These are phyloP conservation scores for Magnolia changhungtana DNA, from an alignment of 164 flowering plant genomes.

Conservation along the genomic window DNA sequence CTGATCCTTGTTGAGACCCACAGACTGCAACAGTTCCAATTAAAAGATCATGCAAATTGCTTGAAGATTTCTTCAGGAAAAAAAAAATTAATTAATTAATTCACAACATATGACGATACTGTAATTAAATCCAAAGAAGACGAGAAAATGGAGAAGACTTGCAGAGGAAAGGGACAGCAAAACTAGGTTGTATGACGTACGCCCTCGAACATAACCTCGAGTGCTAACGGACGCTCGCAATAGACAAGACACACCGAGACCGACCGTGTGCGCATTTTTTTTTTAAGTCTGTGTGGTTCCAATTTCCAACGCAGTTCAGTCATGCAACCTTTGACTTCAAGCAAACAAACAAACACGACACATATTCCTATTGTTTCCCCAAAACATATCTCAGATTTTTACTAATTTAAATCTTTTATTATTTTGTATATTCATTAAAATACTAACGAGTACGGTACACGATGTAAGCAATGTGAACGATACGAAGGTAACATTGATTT, in stretches of 20 bases:
- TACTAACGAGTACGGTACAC: too few species aligned
- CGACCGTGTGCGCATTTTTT: conserved; percentile 5
- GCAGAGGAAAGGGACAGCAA: neutral
- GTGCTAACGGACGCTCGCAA: conserved; percentile 1
- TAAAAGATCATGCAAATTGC: too few species aligned
- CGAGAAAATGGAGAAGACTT: too few species aligned
- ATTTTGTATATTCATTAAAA: too few species aligned
- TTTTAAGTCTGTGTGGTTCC: neutral
- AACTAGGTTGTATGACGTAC: neutral
- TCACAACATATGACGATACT: too few species aligned
- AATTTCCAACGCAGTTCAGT: conserved; percentile 1
- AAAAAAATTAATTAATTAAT: too few species aligned
- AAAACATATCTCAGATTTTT: neutral
- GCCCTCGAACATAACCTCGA: conserved; percentile 8
- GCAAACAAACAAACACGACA: conserved; percentile 31
- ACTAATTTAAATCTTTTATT: neutral
- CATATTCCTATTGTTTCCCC: conserved; percentile 36
- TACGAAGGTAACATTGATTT: neutral
- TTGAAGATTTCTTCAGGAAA: too few species aligned
- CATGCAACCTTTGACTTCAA: conserved; percentile 10
- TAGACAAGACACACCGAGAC: neutral
- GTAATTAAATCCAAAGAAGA: too few species aligned
- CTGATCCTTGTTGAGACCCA: too few species aligned
- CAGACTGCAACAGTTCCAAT: too few species aligned
- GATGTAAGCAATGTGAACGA: too few species aligned